phyloP scores from a whole-genome alignment of 805 yeast species.

The Brettanomyces nanus region DNA sequence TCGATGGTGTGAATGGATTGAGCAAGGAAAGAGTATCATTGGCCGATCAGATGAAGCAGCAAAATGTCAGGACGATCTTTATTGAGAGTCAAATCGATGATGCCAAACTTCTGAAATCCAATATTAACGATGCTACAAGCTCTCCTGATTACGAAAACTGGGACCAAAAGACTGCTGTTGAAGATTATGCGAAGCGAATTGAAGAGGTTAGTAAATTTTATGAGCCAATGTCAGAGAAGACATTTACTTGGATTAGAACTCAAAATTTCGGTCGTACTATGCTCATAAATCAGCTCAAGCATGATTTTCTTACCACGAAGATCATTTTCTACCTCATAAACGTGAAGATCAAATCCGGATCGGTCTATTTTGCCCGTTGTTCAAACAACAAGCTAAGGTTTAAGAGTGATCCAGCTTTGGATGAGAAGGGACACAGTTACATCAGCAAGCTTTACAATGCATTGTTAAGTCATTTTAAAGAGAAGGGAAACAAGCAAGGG shows the following conservation, averaged over 20 bases:
- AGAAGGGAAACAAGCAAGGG: slow-evolving; percentile 13
- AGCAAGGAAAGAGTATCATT: slow-evolving; percentile 57
- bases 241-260: slow-evolving; percentile 71
- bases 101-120: slow-evolving; percentile 55
- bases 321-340: slow-evolving; percentile 91
- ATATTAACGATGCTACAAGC: slow-evolving; percentile 75
- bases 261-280: slow-evolving; percentile 85
- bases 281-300: slow-evolving; percentile 68
- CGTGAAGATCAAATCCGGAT: slow-evolving; percentile 76
- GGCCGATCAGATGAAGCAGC: slow-evolving; percentile 41
- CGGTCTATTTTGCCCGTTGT: slow-evolving; percentile 89
- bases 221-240: slow-evolving; percentile 56
- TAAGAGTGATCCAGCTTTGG: slow-evolving; percentile 74
- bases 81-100: slow-evolving; percentile 85
- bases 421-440: slow-evolving; percentile 62
- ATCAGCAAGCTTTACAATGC: slow-evolving; percentile 58
- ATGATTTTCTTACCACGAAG: slow-evolving; percentile 85
- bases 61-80: slow-evolving; percentile 70
- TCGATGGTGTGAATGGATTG: slow-evolving; percentile 89
- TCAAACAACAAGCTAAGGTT: slow-evolving; percentile 49
- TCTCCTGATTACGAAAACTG: slow-evolving; percentile 84
- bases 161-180: slow-evolving; percentile 65
- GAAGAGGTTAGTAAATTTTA: slow-evolving; percentile 59
- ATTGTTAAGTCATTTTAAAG: slow-evolving; percentile 29
- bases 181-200: slow-evolving; percentile 70